Evolutionary conservation across 2,329 filamentous ascomycete species (phyloP).

Genomic region (Passalora sequoiae): DNA sequence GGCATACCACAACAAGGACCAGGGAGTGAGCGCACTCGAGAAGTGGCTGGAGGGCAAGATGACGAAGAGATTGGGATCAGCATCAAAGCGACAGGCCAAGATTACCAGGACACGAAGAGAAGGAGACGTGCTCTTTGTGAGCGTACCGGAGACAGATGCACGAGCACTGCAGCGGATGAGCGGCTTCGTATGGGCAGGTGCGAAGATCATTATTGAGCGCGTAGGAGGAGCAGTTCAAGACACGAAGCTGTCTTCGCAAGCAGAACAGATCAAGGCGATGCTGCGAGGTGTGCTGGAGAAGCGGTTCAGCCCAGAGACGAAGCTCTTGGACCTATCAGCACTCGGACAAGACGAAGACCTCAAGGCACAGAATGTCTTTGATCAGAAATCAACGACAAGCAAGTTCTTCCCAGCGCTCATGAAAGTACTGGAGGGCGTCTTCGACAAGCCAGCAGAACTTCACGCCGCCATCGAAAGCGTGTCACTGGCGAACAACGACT

Average conservation of each 20-base stretch:
- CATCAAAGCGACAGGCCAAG: conserved; percentile 27
- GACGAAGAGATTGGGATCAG: conserved; percentile 28
- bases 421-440: conserved; percentile 73
- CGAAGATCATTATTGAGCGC: conserved; percentile 35
- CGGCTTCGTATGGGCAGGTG: conserved; percentile 38
- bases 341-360: conserved; percentile 69
- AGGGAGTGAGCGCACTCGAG: conserved; percentile 35
- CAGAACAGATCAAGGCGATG: conserved; percentile 56
- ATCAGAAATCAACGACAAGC: conserved; percentile 62
- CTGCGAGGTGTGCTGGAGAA: conserved; percentile 66
- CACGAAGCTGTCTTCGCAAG: conserved; percentile 30
- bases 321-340: conserved; percentile 76
- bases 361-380: conserved; percentile 69
- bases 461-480: conserved; percentile 75
- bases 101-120: conserved; percentile 37
- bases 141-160: conserved; percentile 35
- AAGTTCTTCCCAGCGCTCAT: conserved; percentile 93
- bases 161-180: conserved; percentile 36
- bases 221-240: conserved; percentile 19
- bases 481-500: conserved; percentile 72
- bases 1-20: conserved; percentile 31
- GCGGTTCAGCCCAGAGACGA: conserved; percentile 66
- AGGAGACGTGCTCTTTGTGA: conserved; percentile 35
- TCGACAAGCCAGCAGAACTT: conserved; percentile 67
- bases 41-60: conserved; percentile 40